Conservation (phyloP, 331 rosid genomes). For the Pyrus hybrid region DNA sequence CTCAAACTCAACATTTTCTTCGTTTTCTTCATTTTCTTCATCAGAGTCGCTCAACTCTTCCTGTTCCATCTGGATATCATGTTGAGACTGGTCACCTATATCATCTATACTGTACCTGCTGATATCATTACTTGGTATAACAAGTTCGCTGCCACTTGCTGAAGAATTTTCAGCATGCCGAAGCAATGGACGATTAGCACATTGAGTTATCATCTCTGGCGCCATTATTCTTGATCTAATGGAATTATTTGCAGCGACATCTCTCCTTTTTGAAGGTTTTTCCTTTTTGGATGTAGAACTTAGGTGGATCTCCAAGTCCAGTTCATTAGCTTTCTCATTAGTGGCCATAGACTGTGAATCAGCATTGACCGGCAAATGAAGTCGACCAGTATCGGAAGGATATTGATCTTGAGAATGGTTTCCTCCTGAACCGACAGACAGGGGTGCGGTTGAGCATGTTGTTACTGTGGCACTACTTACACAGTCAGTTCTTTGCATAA, state of each 20-base stretch:
- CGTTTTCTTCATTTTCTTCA: slow-evolving; percentile 65
- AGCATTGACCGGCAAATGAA: slow-evolving; percentile 18
- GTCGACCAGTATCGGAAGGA: slow-evolving; percentile 27
- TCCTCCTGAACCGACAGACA: slow-evolving; percentile 20
- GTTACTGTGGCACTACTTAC: not conserved
- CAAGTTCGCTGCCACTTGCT: slow-evolving; percentile 20
- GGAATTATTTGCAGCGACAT: slow-evolving; percentile 22
- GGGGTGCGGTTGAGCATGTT: slow-evolving; percentile 11
- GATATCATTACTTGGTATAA: slow-evolving; percentile 30
- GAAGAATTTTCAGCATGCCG: slow-evolving; percentile 27
- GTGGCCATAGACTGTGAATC: slow-evolving; percentile 20
- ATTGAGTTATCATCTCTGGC: slow-evolving; percentile 21
- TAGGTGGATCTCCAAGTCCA: slow-evolving; percentile 80
- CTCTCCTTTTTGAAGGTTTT: slow-evolving; percentile 27
- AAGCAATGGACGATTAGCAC: slow-evolving; percentile 9
- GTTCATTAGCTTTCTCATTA: slow-evolving; percentile 47
- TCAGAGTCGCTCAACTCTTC: slow-evolving; percentile 92
- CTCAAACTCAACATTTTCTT: slow-evolving; percentile 81
- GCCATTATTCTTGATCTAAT: slow-evolving; percentile 17
- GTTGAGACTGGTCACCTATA: slow-evolving; percentile 65
- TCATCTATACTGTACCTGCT: slow-evolving; percentile 40
- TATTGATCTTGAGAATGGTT: not conserved
- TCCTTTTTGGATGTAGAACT: slow-evolving; percentile 55
- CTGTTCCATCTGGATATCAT: slow-evolving; percentile 88
- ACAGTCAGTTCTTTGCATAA: slow-evolving; percentile 66